Evolutionary conservation across 805 yeast genomes (phyloP).

Genomic region (Candida vaughaniae): DNA sequence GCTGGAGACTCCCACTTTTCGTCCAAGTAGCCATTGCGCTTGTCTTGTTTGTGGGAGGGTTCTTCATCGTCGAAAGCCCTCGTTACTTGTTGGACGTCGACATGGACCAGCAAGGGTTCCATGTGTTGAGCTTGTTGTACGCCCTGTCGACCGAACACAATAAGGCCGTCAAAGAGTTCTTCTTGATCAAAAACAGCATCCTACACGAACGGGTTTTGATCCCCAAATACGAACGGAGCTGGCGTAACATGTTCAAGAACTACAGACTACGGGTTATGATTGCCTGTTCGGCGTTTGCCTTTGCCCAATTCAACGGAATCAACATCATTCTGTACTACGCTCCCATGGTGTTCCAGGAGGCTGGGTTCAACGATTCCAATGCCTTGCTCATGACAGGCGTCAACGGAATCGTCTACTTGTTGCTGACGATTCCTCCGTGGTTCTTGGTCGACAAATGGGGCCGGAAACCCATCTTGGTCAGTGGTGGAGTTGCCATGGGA

Average conservation of each 20-base stretch:
- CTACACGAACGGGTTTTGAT: conserved; percentile 34
- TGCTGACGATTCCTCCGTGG: conserved; percentile 46
- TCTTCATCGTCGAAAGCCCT: conserved; percentile 82
- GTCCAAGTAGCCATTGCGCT: conserved; percentile 75
- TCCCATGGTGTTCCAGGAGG: conserved; percentile 51
- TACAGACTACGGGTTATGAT: conserved; percentile 35
- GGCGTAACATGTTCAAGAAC: conserved; percentile 40
- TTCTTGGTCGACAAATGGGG: conserved; percentile 47
- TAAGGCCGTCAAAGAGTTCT: conserved; percentile 42
- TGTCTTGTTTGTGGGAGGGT: conserved; percentile 68
- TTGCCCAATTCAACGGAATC: conserved; percentile 53
- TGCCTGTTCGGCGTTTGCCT: conserved; percentile 44
- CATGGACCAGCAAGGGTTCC: conserved; percentile 55
- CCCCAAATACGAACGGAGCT: conserved; percentile 41
- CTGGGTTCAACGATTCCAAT: conserved; percentile 42
- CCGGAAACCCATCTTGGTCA: conserved; percentile 41
- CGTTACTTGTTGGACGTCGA: conserved; percentile 87
- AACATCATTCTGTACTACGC: conserved; percentile 60
- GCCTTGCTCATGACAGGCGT: conserved; percentile 47
- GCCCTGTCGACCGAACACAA: conserved; percentile 30
- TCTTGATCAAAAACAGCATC: conserved; percentile 46
- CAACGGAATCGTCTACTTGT: conserved; percentile 38
- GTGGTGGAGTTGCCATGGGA: conserved; percentile 42
- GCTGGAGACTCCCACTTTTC: conserved; percentile 81
- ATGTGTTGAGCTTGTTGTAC: conserved; percentile 25